phyloP scores from a whole-genome alignment of 2,329 filamentous ascomycete species.

The Stagonosporopsis vannaccii region DNA sequence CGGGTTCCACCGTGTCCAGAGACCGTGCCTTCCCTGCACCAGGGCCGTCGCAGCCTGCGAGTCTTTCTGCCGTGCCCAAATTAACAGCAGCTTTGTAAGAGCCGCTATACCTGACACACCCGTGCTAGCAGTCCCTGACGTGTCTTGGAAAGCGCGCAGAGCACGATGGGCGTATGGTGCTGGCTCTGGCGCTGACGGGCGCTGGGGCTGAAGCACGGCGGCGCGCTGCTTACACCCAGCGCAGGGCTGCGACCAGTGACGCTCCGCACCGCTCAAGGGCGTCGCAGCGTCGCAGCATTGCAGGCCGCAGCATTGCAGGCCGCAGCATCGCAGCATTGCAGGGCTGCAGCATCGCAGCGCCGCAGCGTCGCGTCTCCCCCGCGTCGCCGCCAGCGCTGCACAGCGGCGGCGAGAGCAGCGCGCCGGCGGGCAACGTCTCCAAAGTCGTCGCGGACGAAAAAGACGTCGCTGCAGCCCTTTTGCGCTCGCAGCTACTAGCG shows the following conservation, averaged over 20 bases:
- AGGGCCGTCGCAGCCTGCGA: not conserved
- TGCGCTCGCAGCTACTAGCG: not conserved
- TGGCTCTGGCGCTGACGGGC: slow-evolving; percentile 7
- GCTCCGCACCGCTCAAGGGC: not conserved
- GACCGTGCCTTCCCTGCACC: not conserved
- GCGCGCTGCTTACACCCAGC: slow-evolving; percentile 2
- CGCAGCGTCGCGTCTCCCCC: slow-evolving; percentile 9
- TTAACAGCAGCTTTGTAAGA: slow-evolving; percentile 17
- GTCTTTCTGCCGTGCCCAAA: slow-evolving; percentile 4
- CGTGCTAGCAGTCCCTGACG: not conserved
- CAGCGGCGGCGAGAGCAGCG: slow-evolving; percentile 1
- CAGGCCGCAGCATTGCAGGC: not conserved
- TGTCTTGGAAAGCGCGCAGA: not conserved
- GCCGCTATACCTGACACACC: not conserved
- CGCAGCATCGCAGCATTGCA: not conserved
- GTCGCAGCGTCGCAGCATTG: not conserved
- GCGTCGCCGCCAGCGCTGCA: slow-evolving; percentile 11
- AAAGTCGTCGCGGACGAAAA: slow-evolving; percentile 10
- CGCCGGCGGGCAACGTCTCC: not conserved
- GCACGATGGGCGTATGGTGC: not conserved
- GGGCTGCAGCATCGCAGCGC: slow-evolving; percentile 7
- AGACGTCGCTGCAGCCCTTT: not conserved
- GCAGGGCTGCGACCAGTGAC: slow-evolving; percentile 18
- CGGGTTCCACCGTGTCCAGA: slow-evolving; percentile 12
- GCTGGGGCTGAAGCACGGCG: slow-evolving; percentile 10